phyloP scores from a whole-genome alignment of 306 rosid species.

The Dalbergia cochinchinensis region DNA sequence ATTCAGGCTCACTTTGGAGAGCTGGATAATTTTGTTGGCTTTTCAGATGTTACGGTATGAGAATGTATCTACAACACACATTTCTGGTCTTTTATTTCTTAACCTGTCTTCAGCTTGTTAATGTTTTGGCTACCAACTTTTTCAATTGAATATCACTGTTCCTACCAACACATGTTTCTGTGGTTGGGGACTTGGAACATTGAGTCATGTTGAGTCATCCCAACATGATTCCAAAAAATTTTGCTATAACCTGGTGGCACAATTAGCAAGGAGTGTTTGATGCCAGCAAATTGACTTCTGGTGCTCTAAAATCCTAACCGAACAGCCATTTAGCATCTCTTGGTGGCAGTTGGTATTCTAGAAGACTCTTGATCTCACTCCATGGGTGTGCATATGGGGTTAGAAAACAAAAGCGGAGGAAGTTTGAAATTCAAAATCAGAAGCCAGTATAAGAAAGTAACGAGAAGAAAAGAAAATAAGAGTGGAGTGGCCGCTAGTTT shows the following conservation, averaged over 20 bases:
- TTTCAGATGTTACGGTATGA: conserved; percentile 89
- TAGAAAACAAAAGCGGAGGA: neutral
- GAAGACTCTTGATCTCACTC: neutral
- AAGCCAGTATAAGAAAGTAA: conserved; percentile 7
- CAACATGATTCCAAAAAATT: neutral
- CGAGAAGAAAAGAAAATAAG: neutral
- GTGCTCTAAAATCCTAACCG: neutral
- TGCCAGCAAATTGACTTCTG: neutral
- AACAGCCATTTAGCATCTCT: neutral
- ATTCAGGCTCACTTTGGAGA: conserved; percentile 98
- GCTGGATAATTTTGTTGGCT: conserved; percentile 85
- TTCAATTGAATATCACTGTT: neutral
- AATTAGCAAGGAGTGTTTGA: conserved; percentile 11
- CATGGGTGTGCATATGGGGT: neutral
- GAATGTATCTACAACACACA: conserved; percentile 12
- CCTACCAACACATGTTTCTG: neutral
- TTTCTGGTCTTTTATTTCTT: neutral
- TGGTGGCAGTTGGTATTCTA: neutral
- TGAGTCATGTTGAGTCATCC: conserved; percentile 7
- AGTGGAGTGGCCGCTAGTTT: conserved; percentile 10
- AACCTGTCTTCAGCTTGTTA: neutral
- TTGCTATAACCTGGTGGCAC: neutral
- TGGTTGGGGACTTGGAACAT: neutral
- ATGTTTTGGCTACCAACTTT: neutral
- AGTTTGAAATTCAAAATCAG: neutral